Conservation (phyloP, 2,329 filamentous ascomycete genomes). For the Endothia cerciana region DNA sequence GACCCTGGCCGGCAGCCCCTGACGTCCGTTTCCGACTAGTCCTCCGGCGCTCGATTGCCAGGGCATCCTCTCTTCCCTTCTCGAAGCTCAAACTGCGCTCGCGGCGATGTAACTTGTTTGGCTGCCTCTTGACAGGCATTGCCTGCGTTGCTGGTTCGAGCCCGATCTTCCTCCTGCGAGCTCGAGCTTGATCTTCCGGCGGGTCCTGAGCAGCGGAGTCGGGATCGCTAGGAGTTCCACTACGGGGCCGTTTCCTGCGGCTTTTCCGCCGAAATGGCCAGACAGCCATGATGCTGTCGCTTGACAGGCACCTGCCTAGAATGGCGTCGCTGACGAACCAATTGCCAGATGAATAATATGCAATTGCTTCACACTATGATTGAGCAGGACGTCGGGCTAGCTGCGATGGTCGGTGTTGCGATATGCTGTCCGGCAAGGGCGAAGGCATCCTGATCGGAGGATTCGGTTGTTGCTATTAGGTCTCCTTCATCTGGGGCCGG, state of each 20-base stretch:
- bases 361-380: conserved; percentile 16
- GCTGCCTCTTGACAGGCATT: conserved; percentile 46
- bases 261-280: conserved; percentile 82
- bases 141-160: conserved; percentile 34
- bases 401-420: conserved; percentile 20
- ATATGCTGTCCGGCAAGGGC: conserved; percentile 21
- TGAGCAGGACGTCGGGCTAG: conserved; percentile 14
- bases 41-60: conserved; percentile 44
- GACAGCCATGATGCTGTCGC: conserved; percentile 63
- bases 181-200: conserved; percentile 33
- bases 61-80: conserved; percentile 59
- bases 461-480: conserved; percentile 10
- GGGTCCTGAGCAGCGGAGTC: conserved; percentile 43
- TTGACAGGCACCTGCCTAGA: conserved; percentile 20
- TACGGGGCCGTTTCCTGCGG: conserved; percentile 63
- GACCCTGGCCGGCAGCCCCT: conserved; percentile 29
- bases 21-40: conserved; percentile 34
- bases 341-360: not conserved
- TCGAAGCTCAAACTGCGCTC: conserved; percentile 65
- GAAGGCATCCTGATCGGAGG: conserved; percentile 29
- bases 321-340: not conserved
- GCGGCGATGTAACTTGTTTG: conserved; percentile 54
- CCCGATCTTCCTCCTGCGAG: conserved; percentile 41
- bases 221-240: conserved; percentile 46
- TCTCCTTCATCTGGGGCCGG: conserved; percentile 24